Evolutionary conservation across 768 basidiomycete genomes (phyloP).

Genomic region (Amanita rubescens): DNA sequence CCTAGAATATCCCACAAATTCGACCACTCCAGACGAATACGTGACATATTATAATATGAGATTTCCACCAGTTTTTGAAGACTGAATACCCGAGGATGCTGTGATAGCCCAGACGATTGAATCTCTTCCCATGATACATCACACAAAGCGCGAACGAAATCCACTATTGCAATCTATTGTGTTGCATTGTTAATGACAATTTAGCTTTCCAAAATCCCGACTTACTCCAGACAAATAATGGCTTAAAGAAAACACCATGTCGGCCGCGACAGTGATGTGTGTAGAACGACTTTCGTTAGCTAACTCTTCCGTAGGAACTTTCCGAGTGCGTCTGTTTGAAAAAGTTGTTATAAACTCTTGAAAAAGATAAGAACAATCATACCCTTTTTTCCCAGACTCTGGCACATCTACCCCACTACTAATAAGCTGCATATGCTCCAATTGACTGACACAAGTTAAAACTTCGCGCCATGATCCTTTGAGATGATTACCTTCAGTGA

Average conservation of each 20-base stretch:
- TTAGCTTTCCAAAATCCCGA: constrained; percentile 10
- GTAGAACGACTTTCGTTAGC: constrained; percentile 96
- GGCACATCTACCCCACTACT: constrained; percentile 82
- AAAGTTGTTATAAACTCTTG: neutral
- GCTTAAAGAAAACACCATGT: constrained; percentile 97
- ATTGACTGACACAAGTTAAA: constrained; percentile 92
- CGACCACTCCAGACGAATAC: constrained; percentile 97
- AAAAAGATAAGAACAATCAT: constrained; percentile 17
- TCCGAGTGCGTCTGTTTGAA: constrained; percentile 39
- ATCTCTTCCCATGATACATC: constrained; percentile 99
- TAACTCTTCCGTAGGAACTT: constrained; percentile 82
- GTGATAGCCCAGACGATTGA: constrained; percentile 90
- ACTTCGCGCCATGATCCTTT: constrained; percentile 97
- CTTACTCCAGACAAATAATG: constrained; percentile 91
- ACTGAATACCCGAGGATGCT: constrained; percentile 93
- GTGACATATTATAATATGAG: constrained; percentile 98
- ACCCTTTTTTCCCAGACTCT: constrained; percentile 80
- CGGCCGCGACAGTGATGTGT: constrained; percentile 96
- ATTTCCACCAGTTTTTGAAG: constrained; percentile 98
- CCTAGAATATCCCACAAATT: constrained; percentile 97
- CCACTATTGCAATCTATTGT: constrained; percentile 85
- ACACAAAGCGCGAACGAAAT: constrained; percentile 93
- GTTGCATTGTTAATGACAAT: neutral
- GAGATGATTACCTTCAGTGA: constrained; percentile 93
- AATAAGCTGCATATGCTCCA: constrained; percentile 98